Percentiles rank a stretch among this genome's conserved stretches.
Evolutionary conservation across 805 yeast species (phyloP).

Genomic region (Hemisphaericaspora nanyangensis): DNA sequence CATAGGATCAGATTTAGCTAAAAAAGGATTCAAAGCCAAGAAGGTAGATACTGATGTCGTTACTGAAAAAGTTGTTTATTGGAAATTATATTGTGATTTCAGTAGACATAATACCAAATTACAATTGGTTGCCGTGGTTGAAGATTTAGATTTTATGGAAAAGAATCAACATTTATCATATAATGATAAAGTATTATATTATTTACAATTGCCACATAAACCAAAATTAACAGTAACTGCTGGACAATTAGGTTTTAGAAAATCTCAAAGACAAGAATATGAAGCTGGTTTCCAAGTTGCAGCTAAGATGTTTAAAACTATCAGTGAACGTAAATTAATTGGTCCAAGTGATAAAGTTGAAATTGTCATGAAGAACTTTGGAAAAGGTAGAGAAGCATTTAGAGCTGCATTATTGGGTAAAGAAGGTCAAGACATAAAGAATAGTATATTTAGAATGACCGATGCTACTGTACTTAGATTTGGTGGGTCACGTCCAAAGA

Average conservation of each 20-base stretch:
- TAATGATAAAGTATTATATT: conserved; percentile 72
- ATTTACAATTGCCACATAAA: conserved; percentile 75
- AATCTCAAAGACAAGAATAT: conserved; percentile 85
- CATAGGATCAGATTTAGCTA: neutral
- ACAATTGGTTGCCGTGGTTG: conserved; percentile 68
- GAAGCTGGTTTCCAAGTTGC: conserved; percentile 90
- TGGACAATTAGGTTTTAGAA: conserved; percentile 86
- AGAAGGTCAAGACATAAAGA: conserved; percentile 72
- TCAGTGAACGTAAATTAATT: conserved; percentile 57
- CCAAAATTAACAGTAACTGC: conserved; percentile 66
- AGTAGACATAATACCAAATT: conserved; percentile 79
- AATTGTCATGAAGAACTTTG: conserved; percentile 74
- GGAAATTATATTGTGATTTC: conserved; percentile 73
- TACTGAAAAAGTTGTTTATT: conserved; percentile 46
- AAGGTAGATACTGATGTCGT: neutral
- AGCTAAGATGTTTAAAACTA: conserved; percentile 64
- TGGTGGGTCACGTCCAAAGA: conserved; percentile 90
- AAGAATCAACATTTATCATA: conserved; percentile 54
- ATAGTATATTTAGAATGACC: conserved; percentile 63
- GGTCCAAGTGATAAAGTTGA: conserved; percentile 61
- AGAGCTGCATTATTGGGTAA: conserved; percentile 80
- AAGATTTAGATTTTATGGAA: conserved; percentile 55
- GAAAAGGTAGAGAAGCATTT: conserved; percentile 88
- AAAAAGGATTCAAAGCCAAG: neutral
- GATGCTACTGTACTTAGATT: conserved; percentile 82